These are phyloP conservation scores for Mortierella sp. DNA, from an alignment of 371 early-diverging fungal genomes.

Conservation along the genomic window DNA sequence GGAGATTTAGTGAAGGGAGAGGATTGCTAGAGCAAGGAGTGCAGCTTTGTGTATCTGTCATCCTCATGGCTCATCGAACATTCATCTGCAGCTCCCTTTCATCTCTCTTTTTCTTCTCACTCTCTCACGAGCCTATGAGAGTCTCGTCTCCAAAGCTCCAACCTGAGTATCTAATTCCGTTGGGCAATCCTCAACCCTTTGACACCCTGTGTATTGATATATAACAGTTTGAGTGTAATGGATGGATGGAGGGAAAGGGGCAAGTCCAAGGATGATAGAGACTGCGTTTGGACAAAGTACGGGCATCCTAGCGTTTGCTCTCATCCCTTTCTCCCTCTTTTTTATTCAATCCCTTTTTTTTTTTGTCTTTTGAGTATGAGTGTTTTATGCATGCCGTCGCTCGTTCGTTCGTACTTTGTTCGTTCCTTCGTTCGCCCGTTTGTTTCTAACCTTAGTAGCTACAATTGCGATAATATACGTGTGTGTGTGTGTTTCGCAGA, in stretches of 20 bases:
- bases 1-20: neutral
- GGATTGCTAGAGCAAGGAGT: slow-evolving; percentile 6
- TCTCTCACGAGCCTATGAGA: neutral
- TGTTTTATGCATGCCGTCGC: neutral
- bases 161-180: neutral
- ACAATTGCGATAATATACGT: no score
- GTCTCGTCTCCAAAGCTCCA: no score
- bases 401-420: neutral
- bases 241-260: neutral
- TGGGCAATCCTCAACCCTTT: neutral
- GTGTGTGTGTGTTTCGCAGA: neutral
- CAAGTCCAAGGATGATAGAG: slow-evolving; percentile 4
- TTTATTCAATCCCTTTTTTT: neutral
- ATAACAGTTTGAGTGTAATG: neutral
- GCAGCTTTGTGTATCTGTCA: slow-evolving; percentile 9
- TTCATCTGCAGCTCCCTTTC: slow-evolving; percentile 2
- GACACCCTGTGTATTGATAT: neutral
- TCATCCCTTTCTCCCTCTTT: slow-evolving; percentile 9
- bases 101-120: neutral
- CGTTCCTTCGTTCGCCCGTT: neutral
- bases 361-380: neutral
- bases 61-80: slow-evolving; percentile 10
- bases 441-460: neutral
- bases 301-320: slow-evolving; percentile 4
- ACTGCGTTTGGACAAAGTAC: slow-evolving; percentile 1